Base-by-base conservation (phyloP, 164 flowering plant genomes). In the Annona cherimola region DNA sequence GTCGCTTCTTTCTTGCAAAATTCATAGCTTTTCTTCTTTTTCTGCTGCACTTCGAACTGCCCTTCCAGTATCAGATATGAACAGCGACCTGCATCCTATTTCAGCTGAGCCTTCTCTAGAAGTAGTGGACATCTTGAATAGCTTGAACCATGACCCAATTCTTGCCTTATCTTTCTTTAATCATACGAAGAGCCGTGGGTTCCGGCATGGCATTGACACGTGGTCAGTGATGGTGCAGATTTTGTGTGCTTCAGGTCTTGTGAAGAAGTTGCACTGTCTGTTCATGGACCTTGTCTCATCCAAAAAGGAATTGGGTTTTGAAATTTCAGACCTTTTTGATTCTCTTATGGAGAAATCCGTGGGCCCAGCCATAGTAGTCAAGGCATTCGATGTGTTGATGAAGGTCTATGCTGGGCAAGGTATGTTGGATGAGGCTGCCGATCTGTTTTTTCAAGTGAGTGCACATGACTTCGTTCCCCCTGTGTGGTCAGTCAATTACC, bases 361-460 rank as follows among this genome's bases (percentile, higher is more conserved):
- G 59, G 70, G 77, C 1, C 67, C 72, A 1, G 61, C 45, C 45
- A 41, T 62, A 5, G 71, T 84, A 69, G 69, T 71, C 42, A 70
- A 66, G 69, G 86, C 80, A 7, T 72, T 79, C 63, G 85, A 83
- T 84, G 82, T 71, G 4, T 73, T 90, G 68, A 70, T 94, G 18
- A 92, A 87, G 84, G 82, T 76, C 42, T 92, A 82, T 84, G 85
- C 46, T 54, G 74, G 71, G 64, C 40, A 69, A 45, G 77, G 77
- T 4, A 84, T 84, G 93, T 89, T 88, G 76, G 87, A 85, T 69
- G 90, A 89, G 68, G 95, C 89, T 8, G 76, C 83, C 45, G 85
- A 85, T 69, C 57, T 77, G 42, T 73, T 89, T 42, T 86, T 86
- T 35, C 79, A 67, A 40, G 71, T 76, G 6, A 69, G 70, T 59